These are phyloP conservation scores for Sarcodon aspratus DNA, from an alignment of 768 basidiomycete genomes.

Conservation along the genomic window DNA sequence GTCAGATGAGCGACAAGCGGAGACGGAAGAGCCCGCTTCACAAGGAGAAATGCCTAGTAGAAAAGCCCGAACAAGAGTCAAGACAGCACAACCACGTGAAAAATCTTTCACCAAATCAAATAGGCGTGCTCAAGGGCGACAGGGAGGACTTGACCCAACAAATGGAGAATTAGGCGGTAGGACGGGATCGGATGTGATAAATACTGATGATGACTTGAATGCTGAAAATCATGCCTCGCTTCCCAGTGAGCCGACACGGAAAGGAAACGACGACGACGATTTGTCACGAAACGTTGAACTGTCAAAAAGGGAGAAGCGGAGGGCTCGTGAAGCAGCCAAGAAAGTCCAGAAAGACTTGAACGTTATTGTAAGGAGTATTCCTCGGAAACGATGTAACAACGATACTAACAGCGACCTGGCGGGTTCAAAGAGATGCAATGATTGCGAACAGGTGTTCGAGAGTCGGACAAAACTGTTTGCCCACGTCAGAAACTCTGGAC, in stretches of 20 bases:
- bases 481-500: conserved; percentile 62
- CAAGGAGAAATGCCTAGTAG: conserved; percentile 5
- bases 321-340: conserved; percentile 63
- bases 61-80: conserved; percentile 5
- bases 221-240: not conserved
- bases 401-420: not conserved
- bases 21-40: not conserved
- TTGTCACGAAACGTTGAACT: conserved; percentile 5
- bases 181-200: not conserved
- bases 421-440: conserved; percentile 41
- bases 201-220: not conserved
- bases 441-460: conserved; percentile 49
- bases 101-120: too few species aligned
- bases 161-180: too few species aligned
- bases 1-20: conserved; percentile 10
- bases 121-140: too few species aligned
- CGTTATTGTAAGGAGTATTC: conserved; percentile 8
- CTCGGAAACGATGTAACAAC: not conserved
- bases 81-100: too few species aligned
- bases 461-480: conserved; percentile 67
- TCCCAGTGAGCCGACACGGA: too few species aligned
- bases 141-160: too few species aligned
- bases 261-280: too few species aligned
- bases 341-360: conserved; percentile 35
- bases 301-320: conserved; percentile 77